Percentiles rank a stretch among this genome's conserved stretches.
phyloP scores from a whole-genome alignment of 75 land plant species.

The Selaginella tamariscina region DNA sequence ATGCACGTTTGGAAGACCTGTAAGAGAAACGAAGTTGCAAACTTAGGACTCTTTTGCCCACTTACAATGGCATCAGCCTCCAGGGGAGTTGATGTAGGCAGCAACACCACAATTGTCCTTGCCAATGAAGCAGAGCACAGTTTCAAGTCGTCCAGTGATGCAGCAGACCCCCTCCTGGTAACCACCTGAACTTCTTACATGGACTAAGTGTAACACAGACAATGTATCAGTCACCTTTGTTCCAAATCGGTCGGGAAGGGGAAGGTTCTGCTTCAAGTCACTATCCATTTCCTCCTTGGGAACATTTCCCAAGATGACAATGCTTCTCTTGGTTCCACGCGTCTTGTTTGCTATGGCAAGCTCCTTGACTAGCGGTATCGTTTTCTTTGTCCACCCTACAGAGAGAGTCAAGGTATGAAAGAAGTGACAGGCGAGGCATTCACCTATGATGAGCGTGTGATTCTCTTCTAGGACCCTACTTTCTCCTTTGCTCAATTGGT shows the following conservation, averaged over 20 bases:
- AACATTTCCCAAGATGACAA: slow-evolving; percentile 18
- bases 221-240: slow-evolving; percentile 13
- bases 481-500: slow-evolving; percentile 15
- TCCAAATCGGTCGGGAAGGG: slow-evolving; percentile 11
- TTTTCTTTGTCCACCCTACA: slow-evolving; percentile 19
- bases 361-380: slow-evolving; percentile 22
- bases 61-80: slow-evolving; percentile 20
- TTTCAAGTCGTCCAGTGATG: slow-evolving; percentile 14
- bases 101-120: slow-evolving; percentile 15
- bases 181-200: slow-evolving; percentile 6
- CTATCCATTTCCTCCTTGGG: slow-evolving; percentile 18
- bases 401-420: neutral
- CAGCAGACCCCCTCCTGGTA: slow-evolving; percentile 20
- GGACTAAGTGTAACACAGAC: neutral
- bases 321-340: slow-evolving; percentile 15
- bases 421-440: neutral
- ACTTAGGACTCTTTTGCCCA: neutral
- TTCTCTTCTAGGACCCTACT: slow-evolving; percentile 20
- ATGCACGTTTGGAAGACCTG: slow-evolving; percentile 16
- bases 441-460: slow-evolving; percentile 16
- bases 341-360: slow-evolving; percentile 16
- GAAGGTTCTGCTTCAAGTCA: slow-evolving; percentile 12
- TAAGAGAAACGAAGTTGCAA: neutral
- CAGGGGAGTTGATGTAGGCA: slow-evolving; percentile 1
- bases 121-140: slow-evolving; percentile 18